A percentile compares a stretch with the other conserved stretches of the same genome.
Evolutionary conservation across 2,329 filamentous ascomycete species (phyloP).

Genomic region (Trichoderma sp.): DNA sequence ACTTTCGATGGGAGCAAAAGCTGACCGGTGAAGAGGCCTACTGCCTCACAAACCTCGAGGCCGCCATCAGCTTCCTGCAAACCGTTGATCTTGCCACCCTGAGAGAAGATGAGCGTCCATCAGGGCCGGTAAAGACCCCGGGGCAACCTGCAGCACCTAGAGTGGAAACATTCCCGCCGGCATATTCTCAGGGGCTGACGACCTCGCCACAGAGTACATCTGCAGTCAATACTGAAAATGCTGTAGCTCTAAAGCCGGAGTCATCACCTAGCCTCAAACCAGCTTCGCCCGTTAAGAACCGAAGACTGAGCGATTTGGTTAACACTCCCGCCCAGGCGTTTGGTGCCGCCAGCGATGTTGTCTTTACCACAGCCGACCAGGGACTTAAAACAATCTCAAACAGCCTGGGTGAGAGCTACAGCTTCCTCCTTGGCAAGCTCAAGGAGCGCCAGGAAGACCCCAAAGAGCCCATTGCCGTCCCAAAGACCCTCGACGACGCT

Average conservation of each 20-base stretch:
- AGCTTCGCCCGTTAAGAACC: constrained; percentile 57
- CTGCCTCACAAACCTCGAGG: constrained; percentile 93
- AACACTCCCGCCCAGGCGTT: constrained; percentile 80
- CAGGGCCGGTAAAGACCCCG: constrained; percentile 60
- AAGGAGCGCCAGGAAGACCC: constrained; percentile 61
- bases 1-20: constrained; percentile 81
- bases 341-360: constrained; percentile 76
- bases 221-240: constrained; percentile 33
- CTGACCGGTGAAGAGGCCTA: constrained; percentile 94
- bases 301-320: constrained; percentile 79
- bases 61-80: constrained; percentile 88
- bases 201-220: constrained; percentile 32
- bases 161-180: constrained; percentile 56
- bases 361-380: constrained; percentile 86
- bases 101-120: constrained; percentile 71
- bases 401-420: constrained; percentile 88
- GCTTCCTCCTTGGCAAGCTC: constrained; percentile 84
- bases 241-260: constrained; percentile 35
- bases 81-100: constrained; percentile 92
- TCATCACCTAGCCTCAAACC: constrained; percentile 44
- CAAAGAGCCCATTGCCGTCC: constrained; percentile 56
- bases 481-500: constrained; percentile 90
- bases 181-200: constrained; percentile 47
- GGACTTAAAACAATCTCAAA: constrained; percentile 87
- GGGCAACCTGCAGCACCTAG: constrained; percentile 47